phyloP scores from a whole-genome alignment of 2,329 filamentous ascomycete species.

The Colletotrichum sp. region DNA sequence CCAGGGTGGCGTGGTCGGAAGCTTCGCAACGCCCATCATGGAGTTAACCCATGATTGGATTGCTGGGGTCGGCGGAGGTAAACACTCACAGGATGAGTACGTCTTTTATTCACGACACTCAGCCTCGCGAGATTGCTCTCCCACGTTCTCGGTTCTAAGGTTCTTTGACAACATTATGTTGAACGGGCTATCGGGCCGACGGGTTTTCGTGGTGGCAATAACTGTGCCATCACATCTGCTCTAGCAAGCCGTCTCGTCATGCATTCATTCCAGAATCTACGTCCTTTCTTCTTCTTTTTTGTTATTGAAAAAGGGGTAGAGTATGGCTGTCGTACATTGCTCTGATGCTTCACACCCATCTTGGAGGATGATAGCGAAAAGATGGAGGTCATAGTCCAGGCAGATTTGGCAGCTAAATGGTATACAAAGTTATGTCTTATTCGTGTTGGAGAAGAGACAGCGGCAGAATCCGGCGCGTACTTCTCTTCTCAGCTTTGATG shows the following conservation, averaged over 20 bases:
- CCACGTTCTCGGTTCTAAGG: too few species aligned
- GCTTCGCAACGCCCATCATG: not conserved
- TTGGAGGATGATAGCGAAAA: rapidly evolving
- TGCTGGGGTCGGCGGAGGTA: not conserved
- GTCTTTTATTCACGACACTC: not conserved
- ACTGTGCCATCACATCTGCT: too few species aligned
- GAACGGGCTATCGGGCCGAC: too few species aligned
- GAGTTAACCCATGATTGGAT: rapidly evolving
- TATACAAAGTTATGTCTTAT: not conserved
- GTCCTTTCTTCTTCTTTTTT: too few species aligned
- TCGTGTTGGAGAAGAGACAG: not conserved
- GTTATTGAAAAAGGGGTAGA: too few species aligned
- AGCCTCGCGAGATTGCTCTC: not conserved
- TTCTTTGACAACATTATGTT: too few species aligned
- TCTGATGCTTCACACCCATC: too few species aligned
- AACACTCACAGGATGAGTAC: rapidly evolving
- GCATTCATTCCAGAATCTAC: too few species aligned
- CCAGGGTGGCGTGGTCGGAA: not conserved
- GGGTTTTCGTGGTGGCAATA: too few species aligned
- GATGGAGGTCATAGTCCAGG: rapidly evolving
- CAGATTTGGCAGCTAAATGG: too few species aligned
- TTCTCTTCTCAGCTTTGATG: not conserved
- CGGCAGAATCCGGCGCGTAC: not conserved
- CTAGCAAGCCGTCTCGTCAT: too few species aligned
- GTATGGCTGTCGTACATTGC: too few species aligned